Percentiles rank a stretch among this genome's conserved stretches.
phyloP scores from a whole-genome alignment of 306 rosid genomes.

The Pterocarpus santalinus region DNA sequence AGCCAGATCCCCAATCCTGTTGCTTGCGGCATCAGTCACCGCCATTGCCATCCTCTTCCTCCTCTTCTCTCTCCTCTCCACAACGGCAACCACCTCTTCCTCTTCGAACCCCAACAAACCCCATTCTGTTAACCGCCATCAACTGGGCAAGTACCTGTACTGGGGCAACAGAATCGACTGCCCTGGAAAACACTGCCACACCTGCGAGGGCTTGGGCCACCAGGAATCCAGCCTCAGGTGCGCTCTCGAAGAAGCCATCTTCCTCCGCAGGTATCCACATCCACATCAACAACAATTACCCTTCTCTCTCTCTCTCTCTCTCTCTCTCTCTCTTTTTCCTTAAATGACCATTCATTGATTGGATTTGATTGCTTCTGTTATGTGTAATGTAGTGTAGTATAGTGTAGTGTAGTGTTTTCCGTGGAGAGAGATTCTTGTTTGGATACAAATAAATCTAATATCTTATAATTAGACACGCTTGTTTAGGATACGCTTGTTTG shows the following conservation, averaged over 20 bases:
- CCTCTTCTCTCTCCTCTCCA: constrained; percentile 19
- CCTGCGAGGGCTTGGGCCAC: constrained; percentile 94
- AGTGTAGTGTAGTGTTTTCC: no score
- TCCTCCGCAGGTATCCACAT: constrained; percentile 56
- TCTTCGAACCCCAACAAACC: background rate
- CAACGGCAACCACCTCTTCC: no score
- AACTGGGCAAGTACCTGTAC: constrained; percentile 67
- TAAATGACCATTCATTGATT: background rate
- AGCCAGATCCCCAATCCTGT: constrained; percentile 27
- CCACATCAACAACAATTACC: background rate
- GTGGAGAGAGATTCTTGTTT: no score
- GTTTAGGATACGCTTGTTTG: no score
- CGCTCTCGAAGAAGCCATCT: constrained; percentile 92
- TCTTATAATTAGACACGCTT: no score
- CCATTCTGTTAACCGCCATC: background rate
- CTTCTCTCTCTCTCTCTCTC: no score
- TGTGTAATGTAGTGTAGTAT: background rate
- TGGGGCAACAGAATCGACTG: constrained; percentile 94
- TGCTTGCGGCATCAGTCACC: background rate
- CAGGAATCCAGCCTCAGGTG: constrained; percentile 98
- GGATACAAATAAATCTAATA: no score
- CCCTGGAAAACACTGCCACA: constrained; percentile 89
- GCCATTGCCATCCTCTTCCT: constrained; percentile 35
- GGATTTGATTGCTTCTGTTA: background rate
- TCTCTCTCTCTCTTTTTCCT: no score